Evolutionary conservation across 306 rosid genomes (phyloP).

Genomic region (Begonia loranthoides): DNA sequence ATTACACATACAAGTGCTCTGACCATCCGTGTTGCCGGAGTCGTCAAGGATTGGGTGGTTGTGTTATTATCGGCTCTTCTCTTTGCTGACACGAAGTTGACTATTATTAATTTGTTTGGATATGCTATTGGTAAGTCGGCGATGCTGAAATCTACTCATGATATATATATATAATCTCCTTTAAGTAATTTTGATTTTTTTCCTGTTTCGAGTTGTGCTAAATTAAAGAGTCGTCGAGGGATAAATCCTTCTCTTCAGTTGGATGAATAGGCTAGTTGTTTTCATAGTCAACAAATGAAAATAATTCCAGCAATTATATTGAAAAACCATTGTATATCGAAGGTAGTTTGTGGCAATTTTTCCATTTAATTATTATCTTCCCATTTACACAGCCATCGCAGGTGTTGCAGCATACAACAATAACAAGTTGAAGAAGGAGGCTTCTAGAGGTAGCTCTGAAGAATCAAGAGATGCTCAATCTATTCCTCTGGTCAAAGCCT

Average conservation of each 20-base stretch:
- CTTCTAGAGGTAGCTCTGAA: slow-evolving; percentile 24
- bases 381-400: slow-evolving; percentile 59
- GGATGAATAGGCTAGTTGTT: too few species aligned
- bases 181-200: too few species aligned
- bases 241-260: neutral
- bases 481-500: slow-evolving; percentile 21
- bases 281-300: neutral
- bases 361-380: neutral
- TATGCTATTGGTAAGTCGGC: slow-evolving; percentile 76
- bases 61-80: slow-evolving; percentile 81
- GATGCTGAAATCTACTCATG: neutral
- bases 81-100: slow-evolving; percentile 92
- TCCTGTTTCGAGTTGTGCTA: too few species aligned
- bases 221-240: too few species aligned
- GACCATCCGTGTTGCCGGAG: slow-evolving; percentile 99
- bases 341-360: too few species aligned
- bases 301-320: neutral
- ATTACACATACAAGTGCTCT: slow-evolving; percentile 95
- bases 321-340: neutral
- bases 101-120: slow-evolving; percentile 73
- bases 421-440: slow-evolving; percentile 69
- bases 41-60: slow-evolving; percentile 98
- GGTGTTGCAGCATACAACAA: slow-evolving; percentile 97
- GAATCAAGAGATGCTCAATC: slow-evolving; percentile 33
- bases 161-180: neutral